Conservation (phyloP, 2,329 filamentous ascomycete species). For the Chaetomiaceae sp. region DNA sequence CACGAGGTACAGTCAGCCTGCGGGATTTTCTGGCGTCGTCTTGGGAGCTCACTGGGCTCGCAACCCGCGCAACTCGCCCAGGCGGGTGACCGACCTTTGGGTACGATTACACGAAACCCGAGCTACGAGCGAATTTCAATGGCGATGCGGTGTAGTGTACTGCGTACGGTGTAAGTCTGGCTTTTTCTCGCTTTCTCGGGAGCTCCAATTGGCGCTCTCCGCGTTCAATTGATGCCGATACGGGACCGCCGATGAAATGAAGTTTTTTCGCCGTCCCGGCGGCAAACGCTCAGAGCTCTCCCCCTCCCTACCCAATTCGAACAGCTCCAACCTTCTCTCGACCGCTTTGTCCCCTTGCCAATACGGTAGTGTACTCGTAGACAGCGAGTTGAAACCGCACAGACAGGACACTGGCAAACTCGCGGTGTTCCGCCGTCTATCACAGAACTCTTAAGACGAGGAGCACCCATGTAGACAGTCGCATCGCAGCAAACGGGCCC, state of each 20-base stretch:
- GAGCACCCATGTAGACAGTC: constrained; percentile 14
- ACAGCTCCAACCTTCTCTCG: too few relatives aligned
- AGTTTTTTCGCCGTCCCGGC: not conserved
- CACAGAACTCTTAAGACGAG: constrained; percentile 16
- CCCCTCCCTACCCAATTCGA: constrained; percentile 9
- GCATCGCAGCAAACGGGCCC: too few relatives aligned
- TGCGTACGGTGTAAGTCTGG: not conserved
- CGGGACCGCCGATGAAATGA: not conserved
- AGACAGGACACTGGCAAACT: constrained; percentile 20
- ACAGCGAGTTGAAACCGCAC: constrained; percentile 13
- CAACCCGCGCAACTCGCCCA: constrained; percentile 10
- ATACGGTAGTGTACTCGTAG: too few relatives aligned
- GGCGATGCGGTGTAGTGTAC: not conserved
- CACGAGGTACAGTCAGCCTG: constrained; percentile 23
- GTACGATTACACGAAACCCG: not conserved
- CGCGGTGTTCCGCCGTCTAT: constrained; percentile 15
- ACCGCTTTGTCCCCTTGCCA: too few relatives aligned
- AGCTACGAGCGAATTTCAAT: not conserved
- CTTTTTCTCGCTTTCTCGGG: not conserved
- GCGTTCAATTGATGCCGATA: constrained; percentile 6
- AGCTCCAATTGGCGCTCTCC: too few relatives aligned
- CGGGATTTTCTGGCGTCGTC: constrained; percentile 25
- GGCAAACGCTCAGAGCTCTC: not conserved
- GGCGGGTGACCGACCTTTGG: constrained; percentile 5
- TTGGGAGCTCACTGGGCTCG: constrained; percentile 7